Percentiles rank a stretch among this genome's conserved stretches.
Conservation (phyloP, 2,329 filamentous ascomycete species). For the Chaetomium sp. region DNA sequence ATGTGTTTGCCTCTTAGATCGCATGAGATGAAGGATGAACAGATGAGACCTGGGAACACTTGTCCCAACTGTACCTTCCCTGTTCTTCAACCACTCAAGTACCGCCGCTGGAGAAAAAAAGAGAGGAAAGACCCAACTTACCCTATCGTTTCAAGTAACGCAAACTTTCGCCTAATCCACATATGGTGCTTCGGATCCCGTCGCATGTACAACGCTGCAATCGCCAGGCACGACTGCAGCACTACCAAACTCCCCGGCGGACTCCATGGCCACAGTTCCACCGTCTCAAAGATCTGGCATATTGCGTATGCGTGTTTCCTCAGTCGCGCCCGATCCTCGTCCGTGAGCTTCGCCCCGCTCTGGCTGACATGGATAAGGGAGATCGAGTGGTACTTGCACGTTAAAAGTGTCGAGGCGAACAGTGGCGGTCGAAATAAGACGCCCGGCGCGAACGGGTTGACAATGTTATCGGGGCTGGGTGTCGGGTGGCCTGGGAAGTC, state of each 20-base stretch:
- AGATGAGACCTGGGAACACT: no score
- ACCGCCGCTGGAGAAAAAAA: no score
- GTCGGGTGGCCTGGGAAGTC: slow-evolving; percentile 52
- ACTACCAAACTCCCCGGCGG: slow-evolving; percentile 65
- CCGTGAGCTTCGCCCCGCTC: slow-evolving; percentile 51
- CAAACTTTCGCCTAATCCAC: slow-evolving; percentile 78
- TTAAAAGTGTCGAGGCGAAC: slow-evolving; percentile 67
- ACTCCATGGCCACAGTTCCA: slow-evolving; percentile 64
- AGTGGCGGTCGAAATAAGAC: slow-evolving; percentile 64
- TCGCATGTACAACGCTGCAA: slow-evolving; percentile 74
- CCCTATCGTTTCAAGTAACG: slow-evolving; percentile 71
- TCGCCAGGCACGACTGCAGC: slow-evolving; percentile 68
- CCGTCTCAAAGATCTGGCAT: slow-evolving; percentile 72
- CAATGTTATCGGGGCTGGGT: slow-evolving; percentile 57
- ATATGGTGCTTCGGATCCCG: slow-evolving; percentile 63
- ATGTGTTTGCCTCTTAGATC: no score
- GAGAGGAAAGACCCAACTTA: slow-evolving; percentile 46
- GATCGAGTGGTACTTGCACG: slow-evolving; percentile 71
- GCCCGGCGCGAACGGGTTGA: slow-evolving; percentile 65
- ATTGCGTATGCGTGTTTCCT: slow-evolving; percentile 58
- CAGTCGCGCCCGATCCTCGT: slow-evolving; percentile 47
- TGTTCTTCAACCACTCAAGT: no score
- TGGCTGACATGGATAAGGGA: slow-evolving; percentile 77
- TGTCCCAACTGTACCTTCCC: no score
- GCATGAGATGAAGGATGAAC: no score